Base-by-base conservation (phyloP, 2,329 filamentous ascomycete genomes). In the Tricladium varicosporioides region DNA sequence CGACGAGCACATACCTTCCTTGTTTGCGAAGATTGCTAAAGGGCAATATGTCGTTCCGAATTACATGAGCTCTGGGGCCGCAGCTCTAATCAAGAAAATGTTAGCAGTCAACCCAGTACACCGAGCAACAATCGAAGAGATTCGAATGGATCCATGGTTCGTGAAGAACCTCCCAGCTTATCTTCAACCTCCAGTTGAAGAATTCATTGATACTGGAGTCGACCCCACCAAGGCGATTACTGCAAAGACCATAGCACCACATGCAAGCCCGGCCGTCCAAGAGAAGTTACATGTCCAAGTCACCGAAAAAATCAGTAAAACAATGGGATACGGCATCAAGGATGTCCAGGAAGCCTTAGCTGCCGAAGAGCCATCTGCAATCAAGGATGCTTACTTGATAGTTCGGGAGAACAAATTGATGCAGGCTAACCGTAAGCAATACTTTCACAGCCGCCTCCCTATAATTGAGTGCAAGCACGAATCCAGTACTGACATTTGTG, bases 301-400 rank as follows among this genome's bases (percentile, higher is more conserved):
- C 2, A 93, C 96, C 5, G 89, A 92, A 58, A 97, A 97, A 78
- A 88, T 99, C 53, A 94, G 93, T 68, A 94, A 93, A 76, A 97
- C 92, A 0, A 97, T 99, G 92, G 94, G 94, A 59, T 99, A 99
- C 71, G 92, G 89, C 36, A 93, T 91, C 71, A 88, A 88, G 60
- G 94, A 99, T 76, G 93, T 99, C 53, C 89, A 97, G 70, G 94
- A 97, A 73, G 93, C 94, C 18, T 78, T 99, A 61, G 88, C 89
- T 68, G 92, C 91, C 56, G 86, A 94, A 53, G 94, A 99, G 72
- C 94, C 94, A 11, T 97, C 92, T 57, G 92, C 94, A 10, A 97
- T 99, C 79, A 99, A 99, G 76, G 94, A 99, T 74, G 94, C 94
- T 1, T 99, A 97, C 76, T 87, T 97, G 75, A 99, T 99, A 72